These are phyloP conservation scores for Colletotrichum echinochloae DNA, from an alignment of 2,329 filamentous ascomycete genomes.

Conservation along the genomic window DNA sequence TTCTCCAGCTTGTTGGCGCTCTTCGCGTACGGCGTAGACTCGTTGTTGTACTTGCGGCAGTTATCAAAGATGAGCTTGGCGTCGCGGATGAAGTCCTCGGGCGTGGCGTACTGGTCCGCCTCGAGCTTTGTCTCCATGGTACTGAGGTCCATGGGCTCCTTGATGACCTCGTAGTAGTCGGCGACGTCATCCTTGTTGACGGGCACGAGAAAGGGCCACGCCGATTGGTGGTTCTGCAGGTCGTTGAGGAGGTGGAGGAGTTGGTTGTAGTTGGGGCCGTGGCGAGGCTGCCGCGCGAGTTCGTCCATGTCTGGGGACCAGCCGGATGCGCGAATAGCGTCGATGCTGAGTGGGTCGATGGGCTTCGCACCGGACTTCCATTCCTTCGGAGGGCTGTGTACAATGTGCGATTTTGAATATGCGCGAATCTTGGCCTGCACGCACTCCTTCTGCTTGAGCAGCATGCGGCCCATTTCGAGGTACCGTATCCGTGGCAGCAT, in stretches of 20 bases:
- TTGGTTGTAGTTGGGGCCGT: constrained; percentile 96
- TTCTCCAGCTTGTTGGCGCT: constrained; percentile 93
- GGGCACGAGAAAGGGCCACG: constrained; percentile 94
- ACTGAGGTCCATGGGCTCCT: constrained; percentile 94
- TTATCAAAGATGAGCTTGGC: constrained; percentile 93
- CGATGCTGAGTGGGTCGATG: constrained; percentile 88
- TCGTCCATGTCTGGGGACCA: constrained; percentile 99
- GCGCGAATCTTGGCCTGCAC: constrained; percentile 95
- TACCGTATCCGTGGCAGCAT: constrained; percentile 97
- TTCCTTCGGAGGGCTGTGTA: constrained; percentile 86
- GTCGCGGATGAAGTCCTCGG: constrained; percentile 93
- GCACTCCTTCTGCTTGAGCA: constrained; percentile 96
- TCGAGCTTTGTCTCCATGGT: constrained; percentile 98
- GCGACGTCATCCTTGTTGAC: constrained; percentile 96
- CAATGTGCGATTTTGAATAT: constrained; percentile 87
- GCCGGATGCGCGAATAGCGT: constrained; percentile 89
- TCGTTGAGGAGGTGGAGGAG: constrained; percentile 93
- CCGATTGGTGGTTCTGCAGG: constrained; percentile 90
- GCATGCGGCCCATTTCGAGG: constrained; percentile 91
- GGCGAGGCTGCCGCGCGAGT: constrained; percentile 90
- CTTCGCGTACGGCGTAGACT: constrained; percentile 94
- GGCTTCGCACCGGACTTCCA: constrained; percentile 82
- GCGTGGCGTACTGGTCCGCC: constrained; percentile 89
- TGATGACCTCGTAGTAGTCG: constrained; percentile 99
- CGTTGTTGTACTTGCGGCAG: constrained; percentile 95